Evolutionary conservation across 331 rosid genomes (phyloP).

Genomic region (Pyrus hybrid): DNA sequence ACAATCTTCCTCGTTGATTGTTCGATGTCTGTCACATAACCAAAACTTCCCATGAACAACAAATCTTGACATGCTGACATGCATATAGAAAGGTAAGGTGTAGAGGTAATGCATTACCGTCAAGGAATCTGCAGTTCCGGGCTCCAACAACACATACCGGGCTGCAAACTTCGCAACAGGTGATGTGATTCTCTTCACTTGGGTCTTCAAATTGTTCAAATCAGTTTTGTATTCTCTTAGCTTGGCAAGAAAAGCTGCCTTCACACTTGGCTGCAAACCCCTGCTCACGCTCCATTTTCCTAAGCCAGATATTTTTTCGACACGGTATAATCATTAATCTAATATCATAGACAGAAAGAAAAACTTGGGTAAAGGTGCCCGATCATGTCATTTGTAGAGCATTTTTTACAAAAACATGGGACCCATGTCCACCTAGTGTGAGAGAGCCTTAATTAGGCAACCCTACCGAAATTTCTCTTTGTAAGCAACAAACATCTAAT

Average conservation of each 20-base stretch:
- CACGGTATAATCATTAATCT: background rate
- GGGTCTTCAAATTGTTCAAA: conserved; percentile 48
- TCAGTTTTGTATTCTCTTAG: conserved; percentile 59
- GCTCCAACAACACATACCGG: conserved; percentile 50
- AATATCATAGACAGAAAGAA: background rate
- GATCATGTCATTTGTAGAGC: too few relatives aligned
- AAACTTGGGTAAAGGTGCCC: background rate
- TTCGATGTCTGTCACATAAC: conserved; percentile 31
- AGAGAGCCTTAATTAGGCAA: too few relatives aligned
- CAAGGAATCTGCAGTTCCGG: conserved; percentile 39
- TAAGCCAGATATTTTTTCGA: conserved; percentile 27
- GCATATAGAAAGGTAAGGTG: background rate
- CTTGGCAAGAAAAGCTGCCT: conserved; percentile 61
- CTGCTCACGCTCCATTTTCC: conserved; percentile 87
- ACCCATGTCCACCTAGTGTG: too few relatives aligned
- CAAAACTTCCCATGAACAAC: background rate
- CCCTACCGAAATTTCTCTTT: too few relatives aligned
- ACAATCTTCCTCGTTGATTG: conserved; percentile 54
- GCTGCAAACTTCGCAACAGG: conserved; percentile 21
- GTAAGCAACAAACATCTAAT: too few relatives aligned
- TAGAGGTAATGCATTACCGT: conserved; percentile 21
- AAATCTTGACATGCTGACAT: background rate
- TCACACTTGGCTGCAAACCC: conserved; percentile 60
- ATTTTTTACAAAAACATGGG: too few relatives aligned
- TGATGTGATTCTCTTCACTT: conserved; percentile 40